Evolutionary conservation across 345 rosid species (phyloP).

Genomic region (Cardamine occulta): DNA sequence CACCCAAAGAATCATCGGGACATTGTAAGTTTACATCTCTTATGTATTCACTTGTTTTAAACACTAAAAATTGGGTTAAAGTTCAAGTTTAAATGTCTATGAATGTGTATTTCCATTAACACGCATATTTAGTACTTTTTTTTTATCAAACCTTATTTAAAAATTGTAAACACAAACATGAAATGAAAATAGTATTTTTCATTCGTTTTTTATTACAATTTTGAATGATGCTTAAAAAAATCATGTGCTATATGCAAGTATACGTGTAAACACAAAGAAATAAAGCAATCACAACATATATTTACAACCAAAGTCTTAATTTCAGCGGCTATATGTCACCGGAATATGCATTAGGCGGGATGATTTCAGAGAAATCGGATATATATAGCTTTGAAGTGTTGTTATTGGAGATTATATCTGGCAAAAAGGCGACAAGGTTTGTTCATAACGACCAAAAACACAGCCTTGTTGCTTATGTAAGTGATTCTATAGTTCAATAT

Average conservation of each 20-base stretch:
- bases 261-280: not conserved
- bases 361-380: too few relatives aligned
- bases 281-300: not conserved
- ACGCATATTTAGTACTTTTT: not conserved
- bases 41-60: not conserved
- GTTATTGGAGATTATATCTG: too few relatives aligned
- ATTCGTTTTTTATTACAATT: too few relatives aligned
- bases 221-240: too few relatives aligned
- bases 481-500: not conserved
- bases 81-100: not conserved
- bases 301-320: not conserved
- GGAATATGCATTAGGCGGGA: too few relatives aligned
- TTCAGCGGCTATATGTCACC: not conserved
- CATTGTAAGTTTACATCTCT: not conserved
- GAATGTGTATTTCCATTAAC: too few relatives aligned
- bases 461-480: slow-evolving; percentile 10
- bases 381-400: too few relatives aligned
- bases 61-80: not conserved
- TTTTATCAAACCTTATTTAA: too few relatives aligned
- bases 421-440: not conserved
- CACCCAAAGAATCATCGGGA: slow-evolving; percentile 4
- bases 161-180: too few relatives aligned
- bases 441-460: slow-evolving; percentile 7
- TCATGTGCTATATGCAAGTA: too few relatives aligned
- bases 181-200: too few relatives aligned